These are phyloP conservation scores for Trichomonas tenax DNA, from an alignment of 208 protist species.

Conservation along the genomic window DNA sequence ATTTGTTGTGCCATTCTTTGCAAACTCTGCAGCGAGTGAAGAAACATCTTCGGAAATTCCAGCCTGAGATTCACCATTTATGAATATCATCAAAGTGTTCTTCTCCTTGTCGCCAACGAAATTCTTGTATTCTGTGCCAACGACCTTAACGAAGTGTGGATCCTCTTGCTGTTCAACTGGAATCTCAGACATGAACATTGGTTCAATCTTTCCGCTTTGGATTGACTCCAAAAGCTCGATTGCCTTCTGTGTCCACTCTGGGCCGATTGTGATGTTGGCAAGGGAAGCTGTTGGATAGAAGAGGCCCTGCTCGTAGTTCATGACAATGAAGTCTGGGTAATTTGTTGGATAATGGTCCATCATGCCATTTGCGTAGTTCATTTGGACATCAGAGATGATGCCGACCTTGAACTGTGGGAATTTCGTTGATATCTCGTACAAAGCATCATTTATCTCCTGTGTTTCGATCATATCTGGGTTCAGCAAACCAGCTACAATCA, in stretches of 20 bases:
- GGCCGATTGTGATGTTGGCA: neutral
- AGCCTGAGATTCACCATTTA: neutral
- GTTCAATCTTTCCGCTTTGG: neutral
- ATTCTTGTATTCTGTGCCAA: neutral
- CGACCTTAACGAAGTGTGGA: neutral
- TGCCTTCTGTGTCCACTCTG: neutral
- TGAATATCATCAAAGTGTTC: neutral
- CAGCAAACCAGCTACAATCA: neutral
- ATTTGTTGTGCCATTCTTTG: neutral
- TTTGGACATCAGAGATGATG: neutral
- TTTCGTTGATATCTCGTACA: neutral
- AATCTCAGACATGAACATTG: neutral
- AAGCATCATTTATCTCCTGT: neutral
- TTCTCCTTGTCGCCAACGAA: neutral
- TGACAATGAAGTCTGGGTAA: neutral
- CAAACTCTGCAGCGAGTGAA: neutral
- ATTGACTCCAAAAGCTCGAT: neutral
- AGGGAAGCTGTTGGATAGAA: neutral
- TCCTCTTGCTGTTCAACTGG: neutral
- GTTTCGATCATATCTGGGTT: neutral
- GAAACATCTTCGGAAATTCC: neutral
- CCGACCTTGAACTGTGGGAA: neutral
- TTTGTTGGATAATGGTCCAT: neutral
- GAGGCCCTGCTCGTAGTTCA: neutral
- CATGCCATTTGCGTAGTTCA: neutral